A percentile compares a stretch with the other conserved stretches of the same genome.
These are phyloP conservation scores for Lichtheimia hyalospora DNA, from an alignment of 371 early-diverging fungal species.

Conservation along the genomic window DNA sequence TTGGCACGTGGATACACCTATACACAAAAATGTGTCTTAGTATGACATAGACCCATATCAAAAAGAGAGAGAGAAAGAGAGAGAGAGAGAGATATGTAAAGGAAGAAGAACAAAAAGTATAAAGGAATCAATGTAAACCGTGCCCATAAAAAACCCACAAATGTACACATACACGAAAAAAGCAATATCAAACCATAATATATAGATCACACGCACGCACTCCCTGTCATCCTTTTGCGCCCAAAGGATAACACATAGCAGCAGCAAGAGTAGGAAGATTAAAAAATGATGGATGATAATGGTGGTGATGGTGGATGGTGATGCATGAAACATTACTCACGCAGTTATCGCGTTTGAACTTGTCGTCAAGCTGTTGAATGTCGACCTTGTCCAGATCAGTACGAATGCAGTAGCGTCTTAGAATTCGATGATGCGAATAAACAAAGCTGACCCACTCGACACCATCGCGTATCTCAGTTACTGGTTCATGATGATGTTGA, in stretches of 20 bases:
- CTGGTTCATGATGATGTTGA: slow-evolving; percentile 30
- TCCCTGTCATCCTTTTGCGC: slow-evolving; percentile 12
- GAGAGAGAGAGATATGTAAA: too few species aligned
- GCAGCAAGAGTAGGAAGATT: background rate
- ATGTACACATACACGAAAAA: slow-evolving; percentile 2
- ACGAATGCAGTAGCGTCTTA: slow-evolving; percentile 73
- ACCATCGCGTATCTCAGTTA: slow-evolving; percentile 54
- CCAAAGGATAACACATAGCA: slow-evolving; percentile 1
- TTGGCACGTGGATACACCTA: slow-evolving; percentile 46
- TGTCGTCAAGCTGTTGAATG: slow-evolving; percentile 63
- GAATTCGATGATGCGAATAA: slow-evolving; percentile 64
- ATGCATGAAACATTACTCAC: slow-evolving; percentile 43
- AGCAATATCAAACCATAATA: slow-evolving; percentile 4
- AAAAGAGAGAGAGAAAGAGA: background rate
- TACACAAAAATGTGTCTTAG: background rate
- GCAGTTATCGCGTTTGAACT: slow-evolving; percentile 81
- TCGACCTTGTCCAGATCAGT: slow-evolving; percentile 82
- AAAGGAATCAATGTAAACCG: too few species aligned
- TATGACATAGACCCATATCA: background rate
- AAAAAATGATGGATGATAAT: too few species aligned
- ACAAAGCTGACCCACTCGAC: slow-evolving; percentile 75
- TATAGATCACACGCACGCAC: slow-evolving; percentile 12
- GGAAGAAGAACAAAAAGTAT: too few species aligned
- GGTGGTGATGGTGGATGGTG: background rate
- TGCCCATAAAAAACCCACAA: too few species aligned